Conservation (phyloP, 2,329 filamentous ascomycete genomes). For the Colletotrichum sp. region DNA sequence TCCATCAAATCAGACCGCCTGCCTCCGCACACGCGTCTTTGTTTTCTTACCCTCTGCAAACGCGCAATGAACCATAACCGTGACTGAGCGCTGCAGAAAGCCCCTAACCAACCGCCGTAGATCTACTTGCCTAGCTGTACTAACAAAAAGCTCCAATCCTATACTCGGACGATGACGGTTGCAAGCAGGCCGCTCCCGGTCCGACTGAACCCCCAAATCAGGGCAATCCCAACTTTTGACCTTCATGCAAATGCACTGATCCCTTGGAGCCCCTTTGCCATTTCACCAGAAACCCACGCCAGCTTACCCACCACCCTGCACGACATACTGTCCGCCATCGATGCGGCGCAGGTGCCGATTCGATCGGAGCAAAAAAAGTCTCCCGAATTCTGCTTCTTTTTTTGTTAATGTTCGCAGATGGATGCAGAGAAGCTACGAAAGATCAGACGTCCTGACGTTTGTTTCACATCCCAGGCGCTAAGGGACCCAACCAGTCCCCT, state of each 20-base stretch:
- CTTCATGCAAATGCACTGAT: conserved; percentile 16
- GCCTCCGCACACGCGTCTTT: background rate
- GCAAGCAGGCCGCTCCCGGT: conserved; percentile 3
- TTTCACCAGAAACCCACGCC: background rate
- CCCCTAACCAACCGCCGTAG: background rate
- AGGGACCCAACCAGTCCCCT: background rate
- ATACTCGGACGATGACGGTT: conserved; percentile 5
- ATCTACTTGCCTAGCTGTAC: background rate
- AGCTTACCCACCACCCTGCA: background rate
- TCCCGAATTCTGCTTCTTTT: background rate
- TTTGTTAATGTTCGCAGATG: background rate
- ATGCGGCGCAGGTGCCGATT: background rate
- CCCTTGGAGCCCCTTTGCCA: background rate
- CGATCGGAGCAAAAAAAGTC: background rate
- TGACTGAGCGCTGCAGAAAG: background rate
- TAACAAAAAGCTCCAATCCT: background rate
- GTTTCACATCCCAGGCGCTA: background rate
- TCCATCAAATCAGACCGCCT: background rate
- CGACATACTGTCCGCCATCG: background rate
- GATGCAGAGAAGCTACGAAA: background rate
- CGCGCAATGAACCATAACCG: background rate
- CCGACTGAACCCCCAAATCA: background rate
- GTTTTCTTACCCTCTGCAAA: background rate
- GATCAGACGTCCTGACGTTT: background rate
- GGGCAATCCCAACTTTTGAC: conserved; percentile 12